Evolutionary conservation across 192 early-diverging fungal species (phyloP), one percentile per base, ranked within the genome.

Genomic region (Backusella parvicylindrica): DNA sequence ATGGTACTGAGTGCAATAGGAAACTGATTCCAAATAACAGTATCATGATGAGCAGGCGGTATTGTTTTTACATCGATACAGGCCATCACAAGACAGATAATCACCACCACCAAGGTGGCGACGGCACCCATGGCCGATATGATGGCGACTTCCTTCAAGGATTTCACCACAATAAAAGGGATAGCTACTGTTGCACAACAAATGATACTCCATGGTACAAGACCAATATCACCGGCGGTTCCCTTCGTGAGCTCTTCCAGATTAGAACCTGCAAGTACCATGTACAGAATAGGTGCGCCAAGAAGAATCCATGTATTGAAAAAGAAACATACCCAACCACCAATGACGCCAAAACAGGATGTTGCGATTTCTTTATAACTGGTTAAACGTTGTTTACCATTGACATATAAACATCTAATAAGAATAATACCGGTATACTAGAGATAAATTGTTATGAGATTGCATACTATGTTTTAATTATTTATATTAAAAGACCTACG

Each of bases 91-190:
- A 93, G 82, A 36, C 93, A 91, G 43, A 93, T 91, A 9, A 86
- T 69, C 30, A 96, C 91, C 15, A 91, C 88, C 28, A 89, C 81
- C 7, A 95, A 82, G 0, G 93, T 94, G 21, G 93, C 86, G 38
- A 95, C 72, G 1, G 89, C 89, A 30, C 94, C 94, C 84, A 94
- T 91, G 26, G 92, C 75, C 67, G 91, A 92, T 74, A 92, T 84
- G 64, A 92, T 73, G 71, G 91, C 91, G 21, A 94, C 89, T 73
- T 96, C 95, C 74, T 93, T 93, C 76, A 95, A 82, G 68, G 92
- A 86, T 77, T 91, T 92, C 50, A 92, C 91, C 37, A 86, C 66
- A 15, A 96, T 82, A 78, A 95, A 91, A 3, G 93, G 94, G n/a
- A 91, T 68, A 80, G 88, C 86, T 33, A 95, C 83, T 6, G 92